These are phyloP conservation scores for Vanrija pseudolonga DNA, from an alignment of 1,284 basidiomycete species.

Conservation along the genomic window DNA sequence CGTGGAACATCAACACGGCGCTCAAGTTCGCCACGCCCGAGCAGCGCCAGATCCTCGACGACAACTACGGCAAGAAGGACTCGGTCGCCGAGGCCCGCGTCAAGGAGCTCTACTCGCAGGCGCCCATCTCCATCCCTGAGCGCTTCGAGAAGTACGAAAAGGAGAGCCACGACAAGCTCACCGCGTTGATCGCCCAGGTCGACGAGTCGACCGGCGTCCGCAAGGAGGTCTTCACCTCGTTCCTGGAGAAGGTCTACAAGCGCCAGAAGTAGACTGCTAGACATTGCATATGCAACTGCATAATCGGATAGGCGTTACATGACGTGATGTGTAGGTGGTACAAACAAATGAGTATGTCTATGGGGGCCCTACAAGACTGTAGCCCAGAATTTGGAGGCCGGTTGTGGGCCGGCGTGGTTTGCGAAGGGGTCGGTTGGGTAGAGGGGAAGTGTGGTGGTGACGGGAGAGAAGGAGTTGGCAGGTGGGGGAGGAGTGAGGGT, in stretches of 20 bases:
- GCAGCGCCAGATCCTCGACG: conserved; percentile 58
- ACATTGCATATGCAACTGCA: background rate
- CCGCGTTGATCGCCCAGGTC: conserved; percentile 63
- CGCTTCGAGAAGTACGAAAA: conserved; percentile 77
- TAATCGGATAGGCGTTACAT: background rate
- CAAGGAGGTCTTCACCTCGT: conserved; percentile 75
- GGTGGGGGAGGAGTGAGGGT: background rate
- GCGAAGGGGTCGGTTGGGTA: no score
- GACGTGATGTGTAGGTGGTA: background rate
- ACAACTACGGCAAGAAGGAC: conserved; percentile 85
- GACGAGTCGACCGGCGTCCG: conserved; percentile 63
- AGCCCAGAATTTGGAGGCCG: no score
- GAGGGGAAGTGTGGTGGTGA: no score
- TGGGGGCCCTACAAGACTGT: no score
- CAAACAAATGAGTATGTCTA: background rate
- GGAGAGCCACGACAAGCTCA: conserved; percentile 65
- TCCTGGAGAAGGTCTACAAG: conserved; percentile 88
- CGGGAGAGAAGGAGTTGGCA: background rate
- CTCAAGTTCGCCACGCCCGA: conserved; percentile 64
- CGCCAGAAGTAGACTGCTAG: conserved; percentile 72
- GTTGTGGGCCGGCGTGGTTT: no score
- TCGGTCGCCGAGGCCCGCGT: conserved; percentile 61
- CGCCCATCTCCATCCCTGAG: conserved; percentile 65
- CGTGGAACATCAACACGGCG: conserved; percentile 92
- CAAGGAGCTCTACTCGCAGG: conserved; percentile 66